Conservation (phyloP, 148 eudicot genomes). For the Spergularia bocconei region DNA sequence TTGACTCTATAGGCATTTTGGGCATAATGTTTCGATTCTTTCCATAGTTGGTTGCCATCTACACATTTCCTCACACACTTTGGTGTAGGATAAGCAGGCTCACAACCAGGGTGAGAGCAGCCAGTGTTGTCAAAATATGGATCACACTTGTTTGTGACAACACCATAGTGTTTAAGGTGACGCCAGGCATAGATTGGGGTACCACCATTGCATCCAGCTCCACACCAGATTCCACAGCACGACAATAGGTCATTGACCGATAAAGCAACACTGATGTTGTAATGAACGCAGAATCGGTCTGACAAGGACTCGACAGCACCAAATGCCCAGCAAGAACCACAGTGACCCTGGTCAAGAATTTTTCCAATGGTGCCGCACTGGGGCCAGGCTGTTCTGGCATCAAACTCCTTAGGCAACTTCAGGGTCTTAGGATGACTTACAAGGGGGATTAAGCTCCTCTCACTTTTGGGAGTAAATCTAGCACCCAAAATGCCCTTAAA, state of each 20-base stretch:
- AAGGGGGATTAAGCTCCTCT: slow-evolving; percentile 43
- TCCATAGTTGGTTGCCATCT: slow-evolving; percentile 62
- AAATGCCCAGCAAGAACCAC: slow-evolving; percentile 99
- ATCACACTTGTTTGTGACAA: slow-evolving; percentile 63
- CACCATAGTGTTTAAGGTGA: slow-evolving; percentile 67
- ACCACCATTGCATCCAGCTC: slow-evolving; percentile 88
- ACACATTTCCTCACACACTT: slow-evolving; percentile 62
- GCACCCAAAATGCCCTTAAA: slow-evolving; percentile 85
- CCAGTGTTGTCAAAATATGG: slow-evolving; percentile 84
- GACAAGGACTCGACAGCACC: slow-evolving; percentile 92
- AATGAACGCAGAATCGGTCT: slow-evolving; percentile 83
- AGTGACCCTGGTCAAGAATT: slow-evolving; percentile 91
- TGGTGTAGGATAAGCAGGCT: slow-evolving; percentile 86
- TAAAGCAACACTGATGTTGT: slow-evolving; percentile 38
- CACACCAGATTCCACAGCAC: slow-evolving; percentile 92
- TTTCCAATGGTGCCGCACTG: slow-evolving; percentile 71
- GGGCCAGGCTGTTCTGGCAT: slow-evolving; percentile 84
- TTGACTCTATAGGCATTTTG: slow-evolving; percentile 56
- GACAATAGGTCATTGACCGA: slow-evolving; percentile 92
- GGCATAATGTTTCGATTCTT: slow-evolving; percentile 65
- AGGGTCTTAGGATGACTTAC: slow-evolving; percentile 46
- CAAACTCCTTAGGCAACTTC: slow-evolving; percentile 67
- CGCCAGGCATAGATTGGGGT: slow-evolving; percentile 78
- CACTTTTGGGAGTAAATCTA: slow-evolving; percentile 50
- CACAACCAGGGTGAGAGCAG: slow-evolving; percentile 94